Percentiles rank a stretch among this genome's conserved stretches.
Conservation (phyloP, 768 basidiomycete species). For the Suillus bovinus region DNA sequence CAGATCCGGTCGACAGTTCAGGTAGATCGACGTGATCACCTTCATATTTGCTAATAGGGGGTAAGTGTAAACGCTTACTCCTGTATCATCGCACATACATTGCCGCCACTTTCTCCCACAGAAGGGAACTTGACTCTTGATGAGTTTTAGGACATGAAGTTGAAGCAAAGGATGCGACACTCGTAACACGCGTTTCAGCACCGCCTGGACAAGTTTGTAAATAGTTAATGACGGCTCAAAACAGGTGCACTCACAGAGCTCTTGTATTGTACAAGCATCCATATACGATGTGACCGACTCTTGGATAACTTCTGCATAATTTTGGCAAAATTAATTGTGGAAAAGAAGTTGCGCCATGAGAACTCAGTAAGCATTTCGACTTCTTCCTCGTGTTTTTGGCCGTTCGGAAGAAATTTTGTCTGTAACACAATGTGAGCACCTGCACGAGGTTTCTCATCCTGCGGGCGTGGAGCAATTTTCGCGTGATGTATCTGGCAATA, state of each 20-base stretch:
- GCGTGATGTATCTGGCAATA: conserved; percentile 85
- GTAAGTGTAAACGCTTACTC: conserved; percentile 7
- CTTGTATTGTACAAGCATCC: conserved; percentile 97
- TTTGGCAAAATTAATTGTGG: conserved; percentile 95
- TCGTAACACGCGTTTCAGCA: conserved; percentile 91
- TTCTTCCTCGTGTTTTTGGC: conserved; percentile 79
- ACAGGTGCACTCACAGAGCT: conserved; percentile 70
- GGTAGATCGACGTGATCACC: conserved; percentile 96
- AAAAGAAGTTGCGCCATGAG: conserved; percentile 98
- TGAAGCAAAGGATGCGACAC: conserved; percentile 95
- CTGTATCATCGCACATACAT: conserved; percentile 50
- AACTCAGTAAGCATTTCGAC: conserved; percentile 91
- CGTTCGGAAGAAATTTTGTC: conserved; percentile 63
- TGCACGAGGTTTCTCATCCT: conserved; percentile 65
- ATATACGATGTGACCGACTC: conserved; percentile 89
- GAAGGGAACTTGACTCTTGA: conserved; percentile 99
- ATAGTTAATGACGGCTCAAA: background rate
- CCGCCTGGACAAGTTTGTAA: conserved; percentile 56
- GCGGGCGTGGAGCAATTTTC: conserved; percentile 55
- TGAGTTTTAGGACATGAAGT: conserved; percentile 91
- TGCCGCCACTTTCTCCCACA: conserved; percentile 98
- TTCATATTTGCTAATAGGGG: conserved; percentile 90
- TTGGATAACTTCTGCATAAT: conserved; percentile 98
- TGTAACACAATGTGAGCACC: conserved; percentile 61
- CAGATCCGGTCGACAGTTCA: conserved; percentile 95